Evolutionary conservation across 2,329 filamentous ascomycete genomes (phyloP).

Genomic region (Penicillium sp.): DNA sequence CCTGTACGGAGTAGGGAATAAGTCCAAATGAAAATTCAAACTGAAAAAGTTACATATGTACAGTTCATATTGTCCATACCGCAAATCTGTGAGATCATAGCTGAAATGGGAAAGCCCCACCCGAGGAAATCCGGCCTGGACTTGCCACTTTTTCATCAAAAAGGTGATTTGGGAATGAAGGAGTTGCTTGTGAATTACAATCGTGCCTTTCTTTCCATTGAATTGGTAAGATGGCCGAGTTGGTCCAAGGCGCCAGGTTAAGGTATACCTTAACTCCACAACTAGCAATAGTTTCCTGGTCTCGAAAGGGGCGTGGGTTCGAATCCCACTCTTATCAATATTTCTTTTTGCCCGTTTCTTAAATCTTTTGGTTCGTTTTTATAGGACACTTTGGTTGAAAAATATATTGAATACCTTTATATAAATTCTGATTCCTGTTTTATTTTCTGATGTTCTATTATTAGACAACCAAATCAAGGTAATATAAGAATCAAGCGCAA

Average conservation of each 20-base stretch:
- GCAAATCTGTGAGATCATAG: background rate
- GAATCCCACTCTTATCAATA: slow-evolving; percentile 11
- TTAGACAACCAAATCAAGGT: no score
- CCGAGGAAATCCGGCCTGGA: slow-evolving; percentile 1
- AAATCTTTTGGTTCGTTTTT: no score
- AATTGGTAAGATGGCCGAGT: slow-evolving; percentile 36
- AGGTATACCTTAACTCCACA: slow-evolving; percentile 26
- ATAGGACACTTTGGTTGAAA: no score
- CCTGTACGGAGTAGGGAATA: background rate
- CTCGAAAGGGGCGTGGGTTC: slow-evolving; percentile 12
- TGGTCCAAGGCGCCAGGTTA: slow-evolving; percentile 38
- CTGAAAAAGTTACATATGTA: background rate
- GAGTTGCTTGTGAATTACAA: rapidly evolving
- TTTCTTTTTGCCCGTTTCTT: background rate
- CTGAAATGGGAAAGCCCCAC: slow-evolving; percentile 3
- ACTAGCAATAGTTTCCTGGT: slow-evolving; percentile 12
- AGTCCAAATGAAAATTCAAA: background rate
- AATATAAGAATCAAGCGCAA: no score
- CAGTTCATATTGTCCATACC: no score
- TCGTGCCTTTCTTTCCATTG: rapidly evolving
- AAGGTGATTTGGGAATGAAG: background rate
- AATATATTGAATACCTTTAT: no score
- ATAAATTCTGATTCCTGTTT: no score
- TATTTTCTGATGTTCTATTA: no score
- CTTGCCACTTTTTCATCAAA: background rate